Evolutionary conservation across 2,329 filamentous ascomycete species (phyloP).

Genomic region (Fusarium sp.): DNA sequence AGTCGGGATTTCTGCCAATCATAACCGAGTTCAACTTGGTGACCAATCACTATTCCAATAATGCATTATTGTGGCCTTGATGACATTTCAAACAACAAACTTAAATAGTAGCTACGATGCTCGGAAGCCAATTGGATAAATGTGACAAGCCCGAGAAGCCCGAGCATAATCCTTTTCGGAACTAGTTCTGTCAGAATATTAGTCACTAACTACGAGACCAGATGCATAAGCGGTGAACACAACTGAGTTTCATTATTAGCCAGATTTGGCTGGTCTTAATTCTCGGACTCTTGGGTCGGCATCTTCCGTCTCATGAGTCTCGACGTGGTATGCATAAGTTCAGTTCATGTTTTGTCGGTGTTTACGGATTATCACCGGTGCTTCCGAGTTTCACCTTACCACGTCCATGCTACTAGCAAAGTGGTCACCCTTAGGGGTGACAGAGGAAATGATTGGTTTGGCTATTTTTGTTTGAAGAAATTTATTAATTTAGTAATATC

Average conservation of each 20-base stretch:
- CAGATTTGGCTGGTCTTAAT: background rate
- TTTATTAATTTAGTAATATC: too few species aligned
- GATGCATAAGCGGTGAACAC: background rate
- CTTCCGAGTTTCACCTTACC: too few species aligned
- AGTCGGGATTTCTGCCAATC: background rate
- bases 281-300: background rate
- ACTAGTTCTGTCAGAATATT: background rate
- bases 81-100: background rate
- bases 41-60: background rate
- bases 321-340: background rate
- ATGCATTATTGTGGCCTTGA: background rate
- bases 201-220: background rate
- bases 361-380: background rate
- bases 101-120: accelerated
- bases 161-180: constrained; percentile 2
- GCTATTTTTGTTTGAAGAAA: too few species aligned
- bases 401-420: too few species aligned
- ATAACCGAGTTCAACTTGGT: accelerated
- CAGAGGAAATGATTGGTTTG: too few species aligned
- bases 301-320: background rate
- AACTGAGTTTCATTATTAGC: background rate
- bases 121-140: background rate
- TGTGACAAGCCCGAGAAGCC: background rate
- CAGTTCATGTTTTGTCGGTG: background rate
- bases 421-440: too few species aligned